phyloP scores from a whole-genome alignment of 805 yeast species.

The Saturnispora quitensis region DNA sequence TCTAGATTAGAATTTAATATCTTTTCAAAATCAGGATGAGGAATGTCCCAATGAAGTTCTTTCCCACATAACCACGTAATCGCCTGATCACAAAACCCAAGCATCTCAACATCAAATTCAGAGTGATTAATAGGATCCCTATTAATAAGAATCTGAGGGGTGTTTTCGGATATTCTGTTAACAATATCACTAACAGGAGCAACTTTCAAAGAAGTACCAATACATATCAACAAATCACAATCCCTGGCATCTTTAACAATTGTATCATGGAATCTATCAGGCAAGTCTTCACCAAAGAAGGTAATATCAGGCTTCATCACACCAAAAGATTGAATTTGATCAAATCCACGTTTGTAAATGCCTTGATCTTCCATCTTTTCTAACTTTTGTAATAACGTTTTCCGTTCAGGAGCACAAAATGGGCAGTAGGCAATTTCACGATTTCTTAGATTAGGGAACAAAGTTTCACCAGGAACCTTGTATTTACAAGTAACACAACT shows the following conservation, averaged over 20 bases:
- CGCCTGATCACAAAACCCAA: slow-evolving; percentile 80
- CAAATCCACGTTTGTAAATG: slow-evolving; percentile 20
- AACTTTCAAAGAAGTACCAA: slow-evolving; percentile 87
- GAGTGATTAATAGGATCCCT: slow-evolving; percentile 67
- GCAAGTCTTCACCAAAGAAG: slow-evolving; percentile 81
- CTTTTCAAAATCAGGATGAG: slow-evolving; percentile 41
- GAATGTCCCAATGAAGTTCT: slow-evolving; percentile 47
- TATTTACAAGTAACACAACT: slow-evolving; percentile 71
- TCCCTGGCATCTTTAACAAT: slow-evolving; percentile 49
- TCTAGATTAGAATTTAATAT: slow-evolving; percentile 27
- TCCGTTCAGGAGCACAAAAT: slow-evolving; percentile 42
- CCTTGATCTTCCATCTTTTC: slow-evolving; percentile 26
- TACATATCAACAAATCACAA: slow-evolving; percentile 75
- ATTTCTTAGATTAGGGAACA: slow-evolving; percentile 50
- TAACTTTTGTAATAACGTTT: slow-evolving; percentile 18
- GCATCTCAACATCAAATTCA: slow-evolving; percentile 66
- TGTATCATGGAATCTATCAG: slow-evolving; percentile 53
- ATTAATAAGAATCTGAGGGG: slow-evolving; percentile 77
- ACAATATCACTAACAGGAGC: slow-evolving; percentile 88
- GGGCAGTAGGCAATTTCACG: slow-evolving; percentile 68
- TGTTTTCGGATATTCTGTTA: slow-evolving; percentile 57
- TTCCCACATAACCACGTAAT: slow-evolving; percentile 54
- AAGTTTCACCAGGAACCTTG: slow-evolving; percentile 53
- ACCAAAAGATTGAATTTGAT: slow-evolving; percentile 48
- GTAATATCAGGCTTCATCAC: slow-evolving; percentile 91